phyloP scores from a whole-genome alignment of 148 eudicot species.

The Polygonum aviculare region DNA sequence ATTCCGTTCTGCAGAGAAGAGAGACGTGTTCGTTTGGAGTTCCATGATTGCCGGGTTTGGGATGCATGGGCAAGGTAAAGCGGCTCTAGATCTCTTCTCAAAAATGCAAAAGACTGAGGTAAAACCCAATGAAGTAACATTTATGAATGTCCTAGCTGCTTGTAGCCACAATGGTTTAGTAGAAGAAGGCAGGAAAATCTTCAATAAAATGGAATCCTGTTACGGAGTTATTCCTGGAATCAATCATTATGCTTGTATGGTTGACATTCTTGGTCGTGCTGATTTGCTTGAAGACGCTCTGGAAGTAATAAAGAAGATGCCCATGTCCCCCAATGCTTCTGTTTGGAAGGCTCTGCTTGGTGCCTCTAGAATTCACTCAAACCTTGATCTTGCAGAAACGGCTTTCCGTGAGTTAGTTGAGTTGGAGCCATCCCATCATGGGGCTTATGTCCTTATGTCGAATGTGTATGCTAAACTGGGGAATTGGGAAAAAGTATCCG shows the following conservation, averaged over 20 bases:
- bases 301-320: constrained; percentile 30
- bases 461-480: constrained; percentile 35
- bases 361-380: constrained; percentile 30
- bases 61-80: constrained; percentile 37
- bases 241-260: constrained; percentile 39
- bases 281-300: constrained; percentile 32
- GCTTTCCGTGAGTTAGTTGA: constrained; percentile 22
- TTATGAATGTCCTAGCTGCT: constrained; percentile 31
- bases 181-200: constrained; percentile 27
- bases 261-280: constrained; percentile 38
- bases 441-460: constrained; percentile 37
- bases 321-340: constrained; percentile 22
- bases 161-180: constrained; percentile 43
- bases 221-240: constrained; percentile 22
- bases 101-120: constrained; percentile 28
- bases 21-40: constrained; percentile 38
- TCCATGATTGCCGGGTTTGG: constrained; percentile 47
- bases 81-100: constrained; percentile 29
- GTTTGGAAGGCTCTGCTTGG: constrained; percentile 40
- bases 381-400: constrained; percentile 23
- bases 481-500: constrained; percentile 29
- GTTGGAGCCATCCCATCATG: constrained; percentile 32
- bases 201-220: constrained; percentile 23
- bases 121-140: constrained; percentile 31
- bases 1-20: constrained; percentile 23